Conservation (phyloP, 352 stramenopile genomes). For the Hyaloperonospora brassicae region DNA sequence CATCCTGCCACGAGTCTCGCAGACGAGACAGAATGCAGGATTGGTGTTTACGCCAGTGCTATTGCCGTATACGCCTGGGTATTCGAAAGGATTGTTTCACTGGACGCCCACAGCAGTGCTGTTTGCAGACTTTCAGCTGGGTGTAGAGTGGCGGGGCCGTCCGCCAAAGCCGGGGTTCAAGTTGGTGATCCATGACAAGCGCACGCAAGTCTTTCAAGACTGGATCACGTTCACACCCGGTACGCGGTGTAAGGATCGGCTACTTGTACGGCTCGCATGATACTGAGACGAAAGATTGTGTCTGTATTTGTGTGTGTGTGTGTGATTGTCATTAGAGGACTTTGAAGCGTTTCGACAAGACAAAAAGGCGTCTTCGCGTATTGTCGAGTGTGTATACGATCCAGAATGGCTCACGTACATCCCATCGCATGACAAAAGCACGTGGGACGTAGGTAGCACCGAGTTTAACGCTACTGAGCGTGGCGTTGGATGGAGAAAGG, state of each 20-base stretch:
- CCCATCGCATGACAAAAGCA: slow-evolving; percentile 76
- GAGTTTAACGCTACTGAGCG: slow-evolving; percentile 61
- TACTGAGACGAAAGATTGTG: neutral
- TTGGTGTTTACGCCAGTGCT: slow-evolving; percentile 74
- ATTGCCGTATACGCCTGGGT: slow-evolving; percentile 68
- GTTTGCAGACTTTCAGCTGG: slow-evolving; percentile 69
- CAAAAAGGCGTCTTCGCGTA: slow-evolving; percentile 76
- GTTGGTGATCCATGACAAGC: slow-evolving; percentile 77
- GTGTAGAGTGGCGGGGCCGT: slow-evolving; percentile 70
- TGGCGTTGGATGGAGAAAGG: slow-evolving; percentile 73
- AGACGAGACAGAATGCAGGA: slow-evolving; percentile 71
- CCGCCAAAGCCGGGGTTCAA: slow-evolving; percentile 80
- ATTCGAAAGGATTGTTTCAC: slow-evolving; percentile 67
- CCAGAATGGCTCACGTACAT: slow-evolving; percentile 77
- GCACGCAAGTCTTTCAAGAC: slow-evolving; percentile 79
- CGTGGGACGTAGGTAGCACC: slow-evolving; percentile 54
- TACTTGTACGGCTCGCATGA: neutral
- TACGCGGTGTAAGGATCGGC: slow-evolving; percentile 8
- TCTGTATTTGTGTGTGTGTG: neutral
- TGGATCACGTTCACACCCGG: slow-evolving; percentile 80
- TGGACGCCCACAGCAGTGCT: slow-evolving; percentile 55
- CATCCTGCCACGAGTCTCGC: slow-evolving; percentile 58
- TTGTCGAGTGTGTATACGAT: slow-evolving; percentile 80
- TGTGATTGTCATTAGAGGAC: slow-evolving; percentile 31
- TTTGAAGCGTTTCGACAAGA: slow-evolving; percentile 74